Conservation (phyloP, 306 rosid species). For the Pyrus bretschneideri region DNA sequence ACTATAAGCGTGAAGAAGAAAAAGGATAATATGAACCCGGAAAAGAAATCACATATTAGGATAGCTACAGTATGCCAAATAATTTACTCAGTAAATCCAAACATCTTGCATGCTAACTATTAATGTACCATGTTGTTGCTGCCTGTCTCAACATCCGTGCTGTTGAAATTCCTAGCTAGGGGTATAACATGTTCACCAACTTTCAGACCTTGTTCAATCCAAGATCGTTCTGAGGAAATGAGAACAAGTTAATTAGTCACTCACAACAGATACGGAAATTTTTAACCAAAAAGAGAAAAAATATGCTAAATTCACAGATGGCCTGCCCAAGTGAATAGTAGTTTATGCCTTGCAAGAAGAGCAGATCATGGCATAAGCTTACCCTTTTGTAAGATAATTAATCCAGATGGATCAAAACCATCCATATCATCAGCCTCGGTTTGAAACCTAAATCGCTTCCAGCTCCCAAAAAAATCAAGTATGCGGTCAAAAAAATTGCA, state of each 20-base stretch:
- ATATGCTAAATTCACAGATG: not conserved
- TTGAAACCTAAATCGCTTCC: constrained; percentile 75
- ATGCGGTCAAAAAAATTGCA: constrained; percentile 81
- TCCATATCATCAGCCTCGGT: constrained; percentile 85
- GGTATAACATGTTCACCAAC: constrained; percentile 94
- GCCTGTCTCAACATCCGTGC: constrained; percentile 52
- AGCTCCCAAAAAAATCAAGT: constrained; percentile 76
- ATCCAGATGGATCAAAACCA: constrained; percentile 89
- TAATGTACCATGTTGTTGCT: constrained; percentile 51
- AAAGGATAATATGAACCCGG: not conserved
- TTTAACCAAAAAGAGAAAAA: not conserved
- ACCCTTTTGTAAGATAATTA: constrained; percentile 93
- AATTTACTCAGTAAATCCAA: not conserved
- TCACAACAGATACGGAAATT: not conserved
- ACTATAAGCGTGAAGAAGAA: not conserved
- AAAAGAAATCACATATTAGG: not conserved
- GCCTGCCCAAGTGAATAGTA: not conserved
- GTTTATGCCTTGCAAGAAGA: constrained; percentile 1
- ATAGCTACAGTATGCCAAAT: not conserved
- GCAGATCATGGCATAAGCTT: constrained; percentile 12
- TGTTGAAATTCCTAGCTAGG: constrained; percentile 72
- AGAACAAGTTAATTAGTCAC: constrained; percentile 5
- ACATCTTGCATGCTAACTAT: not conserved
- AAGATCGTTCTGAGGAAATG: constrained; percentile 55
- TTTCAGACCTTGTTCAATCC: constrained; percentile 85